Conservation (phyloP, 306 rosid species). For the Begonia masoniana region DNA sequence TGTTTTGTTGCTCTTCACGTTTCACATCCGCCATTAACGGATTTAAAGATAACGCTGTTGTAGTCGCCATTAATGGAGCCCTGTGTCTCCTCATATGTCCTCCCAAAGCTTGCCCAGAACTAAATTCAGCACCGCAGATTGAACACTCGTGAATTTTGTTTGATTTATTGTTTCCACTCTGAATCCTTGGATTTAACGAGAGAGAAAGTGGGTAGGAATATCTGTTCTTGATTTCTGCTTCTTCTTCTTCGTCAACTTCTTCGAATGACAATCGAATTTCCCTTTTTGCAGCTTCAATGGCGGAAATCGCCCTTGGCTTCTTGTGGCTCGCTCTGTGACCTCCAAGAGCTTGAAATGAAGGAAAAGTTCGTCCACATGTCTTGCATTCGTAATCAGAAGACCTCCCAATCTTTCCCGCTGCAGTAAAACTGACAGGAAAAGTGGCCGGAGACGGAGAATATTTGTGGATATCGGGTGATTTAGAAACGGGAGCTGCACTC, state of each 20-base stretch:
- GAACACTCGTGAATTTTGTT: constrained; percentile 71
- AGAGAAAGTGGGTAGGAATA: constrained; percentile 22
- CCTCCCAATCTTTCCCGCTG: constrained; percentile 14
- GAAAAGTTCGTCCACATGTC: constrained; percentile 65
- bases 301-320: constrained; percentile 36
- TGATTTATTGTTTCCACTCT: constrained; percentile 1
- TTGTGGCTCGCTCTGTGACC: constrained; percentile 91
- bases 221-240: constrained; percentile 21
- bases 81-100: constrained; percentile 94
- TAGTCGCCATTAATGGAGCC: constrained; percentile 19
- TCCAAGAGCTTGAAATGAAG: constrained; percentile 80
- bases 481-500: no score
- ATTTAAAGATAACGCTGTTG: constrained; percentile 31
- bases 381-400: constrained; percentile 66
- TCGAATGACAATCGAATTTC: constrained; percentile 15
- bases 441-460: not conserved
- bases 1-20: constrained; percentile 21
- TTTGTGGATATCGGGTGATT: not conserved
- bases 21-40: constrained; percentile 21
- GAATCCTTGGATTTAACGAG: constrained; percentile 18
- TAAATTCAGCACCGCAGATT: constrained; percentile 69
- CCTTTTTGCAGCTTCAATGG: constrained; percentile 15
- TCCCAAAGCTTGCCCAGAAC: constrained; percentile 83
- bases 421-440: not conserved
- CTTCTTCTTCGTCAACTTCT: constrained; percentile 52